A percentile compares a stretch with the other conserved stretches of the same genome.
Conservation (phyloP, 139 green algal species). For the Ostreobium quekettii region DNA sequence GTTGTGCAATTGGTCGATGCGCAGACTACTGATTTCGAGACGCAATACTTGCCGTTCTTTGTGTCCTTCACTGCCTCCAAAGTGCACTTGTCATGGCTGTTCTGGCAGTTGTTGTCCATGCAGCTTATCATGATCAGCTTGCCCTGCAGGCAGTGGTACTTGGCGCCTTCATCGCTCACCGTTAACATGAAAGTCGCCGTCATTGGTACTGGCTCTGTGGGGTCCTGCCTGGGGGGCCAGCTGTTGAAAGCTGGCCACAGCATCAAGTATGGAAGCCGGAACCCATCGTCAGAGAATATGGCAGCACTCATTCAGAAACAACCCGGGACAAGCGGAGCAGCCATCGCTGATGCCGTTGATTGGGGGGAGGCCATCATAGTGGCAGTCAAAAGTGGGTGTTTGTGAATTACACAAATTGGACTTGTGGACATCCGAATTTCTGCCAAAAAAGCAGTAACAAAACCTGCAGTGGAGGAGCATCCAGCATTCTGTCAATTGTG, state of each 20-base stretch:
- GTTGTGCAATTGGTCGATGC: too few relatives aligned
- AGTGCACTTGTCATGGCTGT: too few relatives aligned
- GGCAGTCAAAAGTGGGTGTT: constrained; percentile 7
- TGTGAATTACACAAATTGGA: background rate
- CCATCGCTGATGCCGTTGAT: constrained; percentile 3
- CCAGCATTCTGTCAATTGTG: background rate
- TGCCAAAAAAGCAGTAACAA: too few relatives aligned
- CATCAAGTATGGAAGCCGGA: constrained; percentile 20
- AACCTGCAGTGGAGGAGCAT: background rate
- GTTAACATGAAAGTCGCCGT: constrained; percentile 24
- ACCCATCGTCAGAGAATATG: constrained; percentile 2
- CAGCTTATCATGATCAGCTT: too few relatives aligned
- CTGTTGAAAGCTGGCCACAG: constrained; percentile 11
- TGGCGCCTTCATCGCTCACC: too few relatives aligned
- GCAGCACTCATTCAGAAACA: constrained; percentile 15
- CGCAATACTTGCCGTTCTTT: too few relatives aligned
- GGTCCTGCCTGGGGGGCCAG: constrained; percentile 10
- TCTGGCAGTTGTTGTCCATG: too few relatives aligned
- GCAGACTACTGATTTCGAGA: too few relatives aligned
- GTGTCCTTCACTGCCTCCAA: too few relatives aligned
- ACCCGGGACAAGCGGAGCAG: background rate
- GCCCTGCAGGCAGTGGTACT: too few relatives aligned
- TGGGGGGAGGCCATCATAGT: constrained; percentile 24
- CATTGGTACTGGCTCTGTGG: constrained; percentile 23
- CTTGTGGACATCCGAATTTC: background rate